phyloP scores from a whole-genome alignment of 345 rosid species.

The Hypericum androsaemum region DNA sequence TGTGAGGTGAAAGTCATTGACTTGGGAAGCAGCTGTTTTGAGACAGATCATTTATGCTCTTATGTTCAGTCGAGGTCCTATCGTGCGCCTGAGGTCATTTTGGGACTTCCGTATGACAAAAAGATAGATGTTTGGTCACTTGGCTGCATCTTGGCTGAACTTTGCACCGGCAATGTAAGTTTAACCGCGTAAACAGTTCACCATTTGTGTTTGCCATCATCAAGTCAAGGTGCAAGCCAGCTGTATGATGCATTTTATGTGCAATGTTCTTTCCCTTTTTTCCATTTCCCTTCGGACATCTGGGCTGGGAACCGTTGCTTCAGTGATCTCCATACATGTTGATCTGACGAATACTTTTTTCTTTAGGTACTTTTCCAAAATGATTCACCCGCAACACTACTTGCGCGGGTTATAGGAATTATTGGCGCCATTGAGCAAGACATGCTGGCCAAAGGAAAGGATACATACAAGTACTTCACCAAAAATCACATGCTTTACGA shows the following conservation, averaged over 20 bases:
- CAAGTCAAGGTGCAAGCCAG: too few species aligned
- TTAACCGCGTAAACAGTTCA: neutral
- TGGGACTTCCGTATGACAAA: slow-evolving; percentile 91
- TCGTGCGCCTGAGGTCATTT: slow-evolving; percentile 95
- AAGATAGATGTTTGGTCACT: slow-evolving; percentile 99
- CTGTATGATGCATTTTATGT: too few species aligned
- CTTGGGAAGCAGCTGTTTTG: slow-evolving; percentile 99
- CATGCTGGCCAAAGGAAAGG: slow-evolving; percentile 91
- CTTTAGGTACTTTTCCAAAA: slow-evolving; percentile 92
- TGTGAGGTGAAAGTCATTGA: slow-evolving; percentile 99
- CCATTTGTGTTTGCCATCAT: too few species aligned
- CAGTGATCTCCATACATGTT: neutral
- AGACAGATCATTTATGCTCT: slow-evolving; percentile 95
- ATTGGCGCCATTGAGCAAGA: slow-evolving; percentile 61
- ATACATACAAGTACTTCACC: slow-evolving; percentile 82
- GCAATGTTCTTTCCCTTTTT: too few species aligned
- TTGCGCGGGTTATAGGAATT: slow-evolving; percentile 87
- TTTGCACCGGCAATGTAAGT: slow-evolving; percentile 98
- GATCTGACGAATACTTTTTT: neutral
- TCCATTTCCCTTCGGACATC: too few species aligned
- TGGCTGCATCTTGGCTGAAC: slow-evolving; percentile 97
- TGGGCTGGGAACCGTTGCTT: too few species aligned
- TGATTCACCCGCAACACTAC: slow-evolving; percentile 91
- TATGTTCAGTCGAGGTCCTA: slow-evolving; percentile 97
- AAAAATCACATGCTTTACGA: slow-evolving; percentile 93